These are phyloP conservation scores for Neoascochyta sp. DNA, from an alignment of 2,329 filamentous ascomycete genomes.

Conservation along the genomic window DNA sequence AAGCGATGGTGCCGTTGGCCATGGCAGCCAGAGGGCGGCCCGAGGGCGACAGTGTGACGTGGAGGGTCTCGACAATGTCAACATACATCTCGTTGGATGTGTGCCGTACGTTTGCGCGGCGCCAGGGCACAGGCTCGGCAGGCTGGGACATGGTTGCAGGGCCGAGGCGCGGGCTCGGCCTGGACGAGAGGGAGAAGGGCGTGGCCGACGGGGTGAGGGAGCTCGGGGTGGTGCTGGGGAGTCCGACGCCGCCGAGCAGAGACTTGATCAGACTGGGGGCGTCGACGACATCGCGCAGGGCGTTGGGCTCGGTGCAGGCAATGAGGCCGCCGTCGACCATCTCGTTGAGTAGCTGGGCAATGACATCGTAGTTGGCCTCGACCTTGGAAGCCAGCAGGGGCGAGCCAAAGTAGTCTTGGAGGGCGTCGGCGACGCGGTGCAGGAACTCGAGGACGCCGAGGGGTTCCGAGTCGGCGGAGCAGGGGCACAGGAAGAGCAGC, in stretches of 20 bases:
- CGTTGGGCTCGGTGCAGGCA: constrained; percentile 88
- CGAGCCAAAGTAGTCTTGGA: constrained; percentile 90
- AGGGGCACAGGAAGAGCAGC: constrained; percentile 78
- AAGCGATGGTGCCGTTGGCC: constrained; percentile 87
- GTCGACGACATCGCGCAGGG: constrained; percentile 84
- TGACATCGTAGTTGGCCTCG: constrained; percentile 86
- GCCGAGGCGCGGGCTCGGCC: constrained; percentile 21
- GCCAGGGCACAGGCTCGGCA: constrained; percentile 70
- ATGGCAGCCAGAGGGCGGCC: constrained; percentile 82
- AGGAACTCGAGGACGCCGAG: constrained; percentile 90
- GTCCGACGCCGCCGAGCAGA: constrained; percentile 77
- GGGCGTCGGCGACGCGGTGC: constrained; percentile 83
- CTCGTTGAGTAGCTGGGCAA: constrained; percentile 86
- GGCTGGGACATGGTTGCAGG: constrained; percentile 28
- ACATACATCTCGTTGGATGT: constrained; percentile 97
- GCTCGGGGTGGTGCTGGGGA: constrained; percentile 55
- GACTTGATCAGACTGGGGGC: constrained; percentile 88
- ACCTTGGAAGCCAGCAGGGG: constrained; percentile 83
- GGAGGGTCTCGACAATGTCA: constrained; percentile 86
- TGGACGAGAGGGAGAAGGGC: constrained; percentile 28
- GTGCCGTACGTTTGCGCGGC: constrained; percentile 85
- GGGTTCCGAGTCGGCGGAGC: constrained; percentile 83
- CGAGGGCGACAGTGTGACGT: constrained; percentile 84
- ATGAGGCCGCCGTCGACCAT: constrained; percentile 95
- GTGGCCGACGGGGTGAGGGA: constrained; percentile 25